Percentiles rank a stretch among this genome's conserved stretches.
phyloP scores from a whole-genome alignment of 129 eudicot genomes.

The Lactuca saligna region DNA sequence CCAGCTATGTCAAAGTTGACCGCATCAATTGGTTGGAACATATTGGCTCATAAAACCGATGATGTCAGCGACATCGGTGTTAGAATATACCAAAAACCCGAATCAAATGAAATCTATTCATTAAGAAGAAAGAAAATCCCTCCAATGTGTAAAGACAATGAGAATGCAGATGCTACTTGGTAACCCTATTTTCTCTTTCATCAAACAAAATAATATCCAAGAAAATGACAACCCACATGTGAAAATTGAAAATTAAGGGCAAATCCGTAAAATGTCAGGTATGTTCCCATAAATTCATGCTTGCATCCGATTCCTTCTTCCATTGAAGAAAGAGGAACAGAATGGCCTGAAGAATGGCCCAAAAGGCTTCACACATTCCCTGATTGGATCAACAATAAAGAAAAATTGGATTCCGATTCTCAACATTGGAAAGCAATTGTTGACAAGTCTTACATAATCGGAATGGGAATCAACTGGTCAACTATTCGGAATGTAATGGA shows the following conservation, averaged over 20 bases:
- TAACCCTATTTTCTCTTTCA: conserved; percentile 23
- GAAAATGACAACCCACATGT: no score
- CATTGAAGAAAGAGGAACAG: conserved; percentile 88
- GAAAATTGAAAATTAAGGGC: no score
- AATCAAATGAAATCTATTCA: conserved; percentile 69
- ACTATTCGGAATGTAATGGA: conserved; percentile 91
- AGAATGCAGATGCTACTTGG: conserved; percentile 96
- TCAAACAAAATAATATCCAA: no score
- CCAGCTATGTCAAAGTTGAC: conserved; percentile 78
- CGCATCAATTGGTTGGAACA: conserved; percentile 89
- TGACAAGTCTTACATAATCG: conserved; percentile 74
- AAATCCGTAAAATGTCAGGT: conserved; percentile 40
- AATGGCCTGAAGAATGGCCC: conserved; percentile 99
- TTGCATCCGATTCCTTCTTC: conserved; percentile 77
- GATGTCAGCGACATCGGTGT: conserved; percentile 80
- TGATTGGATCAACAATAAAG: conserved; percentile 79
- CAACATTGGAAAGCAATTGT: conserved; percentile 81
- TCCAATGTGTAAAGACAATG: conserved; percentile 85
- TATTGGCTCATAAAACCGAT: conserved; percentile 90
- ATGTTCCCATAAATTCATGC: conserved; percentile 61
- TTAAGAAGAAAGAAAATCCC: conserved; percentile 82
- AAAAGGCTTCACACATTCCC: conserved; percentile 80
- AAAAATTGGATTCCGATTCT: conserved; percentile 61
- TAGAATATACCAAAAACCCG: conserved; percentile 90
- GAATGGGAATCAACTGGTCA: conserved; percentile 92